Evolutionary conservation across 805 yeast species (phyloP).

Genomic region (Saccharomyces paradoxus): DNA sequence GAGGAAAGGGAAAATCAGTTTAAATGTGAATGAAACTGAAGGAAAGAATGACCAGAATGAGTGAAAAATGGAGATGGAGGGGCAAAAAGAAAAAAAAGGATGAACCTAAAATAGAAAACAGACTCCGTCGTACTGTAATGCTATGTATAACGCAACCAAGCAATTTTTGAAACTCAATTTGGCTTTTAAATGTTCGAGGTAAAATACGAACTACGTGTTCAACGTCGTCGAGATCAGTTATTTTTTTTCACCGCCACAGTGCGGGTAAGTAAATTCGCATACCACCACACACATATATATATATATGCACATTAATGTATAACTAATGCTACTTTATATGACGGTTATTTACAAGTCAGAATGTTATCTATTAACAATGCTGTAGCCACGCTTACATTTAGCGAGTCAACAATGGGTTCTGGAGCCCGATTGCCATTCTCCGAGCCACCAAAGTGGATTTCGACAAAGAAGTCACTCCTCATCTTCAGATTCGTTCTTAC

Average conservation of each 20-base stretch:
- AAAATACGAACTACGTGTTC: not conserved
- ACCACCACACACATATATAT: not conserved
- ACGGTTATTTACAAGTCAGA: conserved; percentile 4
- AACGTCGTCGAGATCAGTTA: not conserved
- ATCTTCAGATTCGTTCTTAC: conserved; percentile 57
- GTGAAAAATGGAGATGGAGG: not conserved
- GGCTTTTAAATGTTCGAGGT: not conserved
- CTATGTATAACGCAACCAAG: not conserved
- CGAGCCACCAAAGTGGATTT: conserved; percentile 22
- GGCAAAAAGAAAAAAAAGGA: not conserved
- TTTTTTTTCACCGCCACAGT: not conserved
- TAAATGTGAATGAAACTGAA: not conserved
- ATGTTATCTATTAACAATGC: conserved; percentile 48
- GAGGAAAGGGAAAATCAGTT: not conserved
- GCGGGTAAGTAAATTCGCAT: not conserved
- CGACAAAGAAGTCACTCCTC: conserved; percentile 43
- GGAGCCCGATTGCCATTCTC: conserved; percentile 1
- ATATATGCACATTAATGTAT: not conserved
- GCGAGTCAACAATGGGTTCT: conserved; percentile 50
- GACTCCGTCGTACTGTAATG: not conserved
- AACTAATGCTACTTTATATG: not conserved
- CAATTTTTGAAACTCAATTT: not conserved
- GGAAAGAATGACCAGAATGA: not conserved
- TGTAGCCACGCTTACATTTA: conserved; percentile 86
- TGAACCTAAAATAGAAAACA: not conserved